Evolutionary conservation across 768 basidiomycete species (phyloP).

Genomic region (Tulasnella sp.): DNA sequence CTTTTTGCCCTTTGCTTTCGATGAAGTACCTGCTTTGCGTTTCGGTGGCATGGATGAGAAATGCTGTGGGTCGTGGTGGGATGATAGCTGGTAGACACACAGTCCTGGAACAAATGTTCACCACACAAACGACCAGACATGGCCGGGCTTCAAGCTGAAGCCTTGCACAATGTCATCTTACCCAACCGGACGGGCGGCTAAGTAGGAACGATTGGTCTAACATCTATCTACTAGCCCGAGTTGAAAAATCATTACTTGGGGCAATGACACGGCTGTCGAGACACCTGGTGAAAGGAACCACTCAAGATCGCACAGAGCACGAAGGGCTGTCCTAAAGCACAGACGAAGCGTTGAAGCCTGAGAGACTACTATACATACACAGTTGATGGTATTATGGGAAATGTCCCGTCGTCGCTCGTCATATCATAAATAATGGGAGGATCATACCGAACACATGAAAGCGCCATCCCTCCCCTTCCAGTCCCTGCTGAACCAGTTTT

Average conservation of each 20-base stretch:
- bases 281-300: background rate
- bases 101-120: background rate
- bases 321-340: background rate
- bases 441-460: background rate
- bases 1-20: slow-evolving; percentile 13
- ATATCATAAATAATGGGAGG: background rate
- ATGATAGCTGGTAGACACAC: background rate
- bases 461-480: background rate
- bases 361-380: background rate
- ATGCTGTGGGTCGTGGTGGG: background rate
- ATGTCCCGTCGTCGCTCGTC: background rate
- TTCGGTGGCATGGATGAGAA: slow-evolving; percentile 15
- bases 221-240: too few species aligned
- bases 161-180: too few species aligned
- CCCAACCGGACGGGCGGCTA: too few species aligned
- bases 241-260: too few species aligned
- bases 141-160: too few species aligned
- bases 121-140: too few species aligned
- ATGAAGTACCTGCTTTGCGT: slow-evolving; percentile 10
- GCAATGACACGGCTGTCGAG: background rate
- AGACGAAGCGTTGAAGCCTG: background rate
- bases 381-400: background rate
- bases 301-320: too few species aligned
- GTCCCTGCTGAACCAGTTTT: background rate
- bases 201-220: too few species aligned